These are phyloP conservation scores for Suillus bovinus DNA, from an alignment of 768 basidiomycete species.

Conservation along the genomic window DNA sequence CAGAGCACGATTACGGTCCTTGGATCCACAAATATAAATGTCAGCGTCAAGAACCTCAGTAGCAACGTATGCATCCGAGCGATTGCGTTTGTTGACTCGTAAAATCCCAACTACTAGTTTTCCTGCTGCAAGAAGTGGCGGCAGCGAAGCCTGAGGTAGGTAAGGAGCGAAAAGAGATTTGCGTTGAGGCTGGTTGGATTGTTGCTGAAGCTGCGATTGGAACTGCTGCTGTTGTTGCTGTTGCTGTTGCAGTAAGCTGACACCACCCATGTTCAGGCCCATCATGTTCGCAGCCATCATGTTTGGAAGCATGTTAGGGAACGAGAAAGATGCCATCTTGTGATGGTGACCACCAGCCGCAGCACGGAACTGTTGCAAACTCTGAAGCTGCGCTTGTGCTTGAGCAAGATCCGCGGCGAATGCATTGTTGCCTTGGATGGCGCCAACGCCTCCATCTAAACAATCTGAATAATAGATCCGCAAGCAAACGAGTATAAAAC, in stretches of 20 bases:
- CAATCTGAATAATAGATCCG: neutral
- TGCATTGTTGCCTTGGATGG: constrained; percentile 57
- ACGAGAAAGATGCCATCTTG: constrained; percentile 97
- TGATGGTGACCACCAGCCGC: constrained; percentile 93
- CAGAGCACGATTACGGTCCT: constrained; percentile 96
- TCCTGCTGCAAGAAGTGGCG: constrained; percentile 93
- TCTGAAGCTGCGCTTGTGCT: constrained; percentile 95
- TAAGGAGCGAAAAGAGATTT: constrained; percentile 99
- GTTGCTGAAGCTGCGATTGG: constrained; percentile 93
- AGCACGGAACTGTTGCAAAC: constrained; percentile 95
- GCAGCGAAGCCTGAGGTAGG: constrained; percentile 95
- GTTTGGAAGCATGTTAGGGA: constrained; percentile 97
- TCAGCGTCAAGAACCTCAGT: constrained; percentile 98
- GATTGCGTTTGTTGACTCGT: constrained; percentile 96
- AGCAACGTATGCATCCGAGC: constrained; percentile 97
- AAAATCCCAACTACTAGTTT: constrained; percentile 97
- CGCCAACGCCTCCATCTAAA: constrained; percentile 62
- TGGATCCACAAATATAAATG: constrained; percentile 98
- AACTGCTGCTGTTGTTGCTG: constrained; percentile 75
- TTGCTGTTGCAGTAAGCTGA: constrained; percentile 88
- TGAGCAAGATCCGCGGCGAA: constrained; percentile 89
- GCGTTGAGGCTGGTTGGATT: constrained; percentile 88
- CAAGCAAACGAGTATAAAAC: constrained; percentile 30
- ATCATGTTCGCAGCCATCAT: constrained; percentile 98
- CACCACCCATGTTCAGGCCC: constrained; percentile 81